These are phyloP conservation scores for Leccinum olivaceopallidum DNA, from an alignment of 768 basidiomycete species.

Conservation along the genomic window DNA sequence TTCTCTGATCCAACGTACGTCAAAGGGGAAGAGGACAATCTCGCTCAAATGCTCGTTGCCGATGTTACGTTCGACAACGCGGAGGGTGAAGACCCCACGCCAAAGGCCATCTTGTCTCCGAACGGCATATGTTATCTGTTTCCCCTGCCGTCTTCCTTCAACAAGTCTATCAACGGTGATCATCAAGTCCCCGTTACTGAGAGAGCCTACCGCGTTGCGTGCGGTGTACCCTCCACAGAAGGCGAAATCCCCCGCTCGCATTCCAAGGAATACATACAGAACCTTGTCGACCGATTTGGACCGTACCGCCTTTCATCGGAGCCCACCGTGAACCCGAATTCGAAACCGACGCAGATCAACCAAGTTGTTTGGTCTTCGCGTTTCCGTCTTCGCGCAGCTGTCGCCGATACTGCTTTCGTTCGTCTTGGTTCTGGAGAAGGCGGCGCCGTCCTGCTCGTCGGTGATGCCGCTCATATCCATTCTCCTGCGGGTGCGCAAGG, in stretches of 20 bases:
- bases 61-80: constrained; percentile 41
- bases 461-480: constrained; percentile 9
- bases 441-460: constrained; percentile 33
- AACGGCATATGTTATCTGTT: constrained; percentile 37
- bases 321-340: too few relatives aligned
- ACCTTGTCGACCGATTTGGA: too few relatives aligned
- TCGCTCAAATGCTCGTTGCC: constrained; percentile 45
- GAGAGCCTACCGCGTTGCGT: constrained; percentile 41
- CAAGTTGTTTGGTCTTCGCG: too few relatives aligned
- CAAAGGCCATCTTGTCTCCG: constrained; percentile 26
- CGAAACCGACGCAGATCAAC: too few relatives aligned
- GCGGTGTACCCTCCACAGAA: constrained; percentile 35
- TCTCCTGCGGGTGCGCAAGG: too few relatives aligned
- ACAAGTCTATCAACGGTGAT: neutral
- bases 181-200: constrained; percentile 8
- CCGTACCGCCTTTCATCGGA: too few relatives aligned
- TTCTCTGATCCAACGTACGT: constrained; percentile 45
- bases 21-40: constrained; percentile 17
- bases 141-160: too few relatives aligned
- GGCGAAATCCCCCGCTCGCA: constrained; percentile 33
- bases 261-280: too few relatives aligned
- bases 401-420: constrained; percentile 41
- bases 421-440: constrained; percentile 27
- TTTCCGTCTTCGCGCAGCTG: constrained; percentile 45
- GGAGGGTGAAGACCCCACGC: neutral